Evolutionary conservation across 768 basidiomycete species (phyloP).

Genomic region (Hygrocybe coccinea): DNA sequence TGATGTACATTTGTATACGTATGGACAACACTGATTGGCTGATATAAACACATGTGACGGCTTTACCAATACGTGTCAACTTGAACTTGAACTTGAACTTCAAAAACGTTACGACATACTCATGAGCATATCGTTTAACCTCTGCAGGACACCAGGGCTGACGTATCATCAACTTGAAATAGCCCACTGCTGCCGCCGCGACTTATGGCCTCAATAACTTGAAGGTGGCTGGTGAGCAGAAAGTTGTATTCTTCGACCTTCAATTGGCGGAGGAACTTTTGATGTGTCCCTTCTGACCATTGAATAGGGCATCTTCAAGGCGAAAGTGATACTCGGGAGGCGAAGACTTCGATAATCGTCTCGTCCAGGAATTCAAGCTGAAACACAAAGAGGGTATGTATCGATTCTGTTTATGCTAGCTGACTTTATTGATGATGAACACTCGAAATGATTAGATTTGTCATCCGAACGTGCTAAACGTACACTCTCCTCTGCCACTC

Average conservation of each 20-base stretch:
- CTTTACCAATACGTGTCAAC: too few relatives aligned
- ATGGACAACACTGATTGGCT: too few relatives aligned
- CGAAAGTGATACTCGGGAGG: conserved; percentile 99
- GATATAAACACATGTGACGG: too few relatives aligned
- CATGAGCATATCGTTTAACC: too few relatives aligned
- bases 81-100: too few relatives aligned
- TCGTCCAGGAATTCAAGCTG: conserved; percentile 95
- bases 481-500: conserved; percentile 92
- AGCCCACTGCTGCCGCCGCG: conserved; percentile 98
- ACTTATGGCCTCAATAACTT: conserved; percentile 98
- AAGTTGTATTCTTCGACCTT: conserved; percentile 98
- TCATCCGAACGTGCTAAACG: conserved; percentile 96
- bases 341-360: conserved; percentile 98
- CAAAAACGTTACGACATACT: too few relatives aligned
- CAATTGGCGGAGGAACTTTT: conserved; percentile 99
- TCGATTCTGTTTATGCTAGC: background rate
- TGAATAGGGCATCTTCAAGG: conserved; percentile 96
- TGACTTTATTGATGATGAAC: too few relatives aligned
- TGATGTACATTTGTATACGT: too few relatives aligned
- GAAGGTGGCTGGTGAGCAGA: conserved; percentile 91
- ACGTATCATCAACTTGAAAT: conserved; percentile 99
- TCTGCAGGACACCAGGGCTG: too few relatives aligned
- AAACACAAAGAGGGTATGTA: conserved; percentile 78
- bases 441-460: conserved; percentile 65
- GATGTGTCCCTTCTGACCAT: conserved; percentile 99